phyloP scores from a whole-genome alignment of 345 rosid genomes.

The Gossypium anomalum region DNA sequence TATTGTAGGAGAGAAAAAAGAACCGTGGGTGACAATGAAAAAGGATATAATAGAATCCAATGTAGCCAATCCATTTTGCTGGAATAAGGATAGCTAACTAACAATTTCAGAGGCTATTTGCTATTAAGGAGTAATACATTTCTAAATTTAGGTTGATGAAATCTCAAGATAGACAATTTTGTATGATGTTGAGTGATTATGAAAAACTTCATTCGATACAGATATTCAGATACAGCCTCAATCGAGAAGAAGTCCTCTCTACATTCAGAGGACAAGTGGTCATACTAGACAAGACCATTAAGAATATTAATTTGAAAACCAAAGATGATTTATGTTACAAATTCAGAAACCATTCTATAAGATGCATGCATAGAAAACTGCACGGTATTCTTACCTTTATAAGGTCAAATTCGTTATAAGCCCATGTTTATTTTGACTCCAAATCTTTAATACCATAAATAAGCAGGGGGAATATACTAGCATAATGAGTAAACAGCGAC shows the following conservation, averaged over 20 bases:
- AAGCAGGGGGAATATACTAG: not conserved
- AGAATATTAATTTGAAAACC: not conserved
- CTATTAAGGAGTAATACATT: not conserved
- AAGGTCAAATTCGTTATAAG: not conserved
- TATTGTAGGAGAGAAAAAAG: not conserved
- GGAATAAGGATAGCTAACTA: not conserved
- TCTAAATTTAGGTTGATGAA: not conserved
- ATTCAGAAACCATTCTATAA: not conserved
- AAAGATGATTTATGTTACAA: not conserved
- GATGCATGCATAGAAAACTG: not conserved
- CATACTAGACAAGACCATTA: not conserved
- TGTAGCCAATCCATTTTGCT: not conserved
- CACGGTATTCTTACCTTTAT: not conserved
- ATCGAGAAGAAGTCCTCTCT: constrained; percentile 4
- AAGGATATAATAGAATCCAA: not conserved
- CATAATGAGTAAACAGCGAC: not conserved
- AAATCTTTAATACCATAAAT: not conserved
- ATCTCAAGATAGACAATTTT: not conserved
- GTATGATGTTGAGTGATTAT: not conserved
- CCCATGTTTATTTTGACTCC: not conserved
- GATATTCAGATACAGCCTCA: constrained; percentile 11
- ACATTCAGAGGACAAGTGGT: not conserved
- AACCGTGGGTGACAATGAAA: not conserved
- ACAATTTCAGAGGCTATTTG: not conserved
- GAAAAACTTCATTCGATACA: not conserved